Evolutionary conservation across 805 yeast genomes (phyloP).

Genomic region (Yarrowia sp.): DNA sequence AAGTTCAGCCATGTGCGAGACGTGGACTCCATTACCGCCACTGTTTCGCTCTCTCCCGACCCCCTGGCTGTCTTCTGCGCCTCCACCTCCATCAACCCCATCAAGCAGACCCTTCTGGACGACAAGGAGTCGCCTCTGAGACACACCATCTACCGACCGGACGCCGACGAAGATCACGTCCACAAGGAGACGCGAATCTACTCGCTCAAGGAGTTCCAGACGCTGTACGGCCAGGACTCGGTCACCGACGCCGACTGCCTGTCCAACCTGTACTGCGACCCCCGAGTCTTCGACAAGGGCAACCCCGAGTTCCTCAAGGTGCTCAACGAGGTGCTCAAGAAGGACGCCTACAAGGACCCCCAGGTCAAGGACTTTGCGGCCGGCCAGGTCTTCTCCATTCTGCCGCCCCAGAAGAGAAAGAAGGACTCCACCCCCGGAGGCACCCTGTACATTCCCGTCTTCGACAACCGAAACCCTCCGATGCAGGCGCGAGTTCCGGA

Average conservation of each 20-base stretch:
- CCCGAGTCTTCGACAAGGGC: slow-evolving; percentile 25
- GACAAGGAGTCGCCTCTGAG: not conserved
- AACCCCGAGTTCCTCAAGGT: slow-evolving; percentile 33
- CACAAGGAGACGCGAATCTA: slow-evolving; percentile 12
- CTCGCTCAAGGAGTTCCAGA: slow-evolving; percentile 11
- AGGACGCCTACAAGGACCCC: slow-evolving; percentile 37
- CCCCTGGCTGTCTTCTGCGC: slow-evolving; percentile 22
- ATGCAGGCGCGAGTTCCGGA: slow-evolving; percentile 65
- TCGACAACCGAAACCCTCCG: slow-evolving; percentile 66
- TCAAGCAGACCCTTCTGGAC: slow-evolving; percentile 2
- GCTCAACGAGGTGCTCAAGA: slow-evolving; percentile 32
- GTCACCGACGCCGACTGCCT: slow-evolving; percentile 6
- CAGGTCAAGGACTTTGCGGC: slow-evolving; percentile 36
- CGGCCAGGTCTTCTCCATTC: slow-evolving; percentile 26
- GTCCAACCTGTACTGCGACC: slow-evolving; percentile 27
- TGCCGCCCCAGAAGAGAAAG: slow-evolving; percentile 36
- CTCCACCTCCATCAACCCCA: not conserved
- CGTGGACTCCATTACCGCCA: slow-evolving; percentile 12
- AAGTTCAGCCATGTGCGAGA: slow-evolving; percentile 6
- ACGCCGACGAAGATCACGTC: slow-evolving; percentile 25
- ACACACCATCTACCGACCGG: slow-evolving; percentile 31
- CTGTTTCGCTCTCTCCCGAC: not conserved
- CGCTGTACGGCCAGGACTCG: slow-evolving; percentile 1
- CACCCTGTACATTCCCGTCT: slow-evolving; percentile 60
- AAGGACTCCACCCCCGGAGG: slow-evolving; percentile 13